Base-by-base conservation (phyloP, 441 rosid genomes). In the Eutrema salsugineum region DNA sequence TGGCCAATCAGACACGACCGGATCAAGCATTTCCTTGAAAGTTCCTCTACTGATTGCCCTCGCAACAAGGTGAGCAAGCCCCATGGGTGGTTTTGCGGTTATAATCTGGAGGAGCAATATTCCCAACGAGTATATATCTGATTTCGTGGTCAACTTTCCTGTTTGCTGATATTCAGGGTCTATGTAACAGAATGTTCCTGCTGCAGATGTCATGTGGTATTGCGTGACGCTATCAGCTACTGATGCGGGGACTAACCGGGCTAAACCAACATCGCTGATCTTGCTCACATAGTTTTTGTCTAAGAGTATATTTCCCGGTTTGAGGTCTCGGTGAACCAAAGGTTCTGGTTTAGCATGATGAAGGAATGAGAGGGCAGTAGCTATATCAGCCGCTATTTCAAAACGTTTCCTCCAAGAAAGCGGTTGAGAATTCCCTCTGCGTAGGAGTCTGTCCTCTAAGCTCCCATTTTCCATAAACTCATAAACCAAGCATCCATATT, bases 261-360 rank as follows among this genome's bases (percentile, higher is more conserved):
- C 92, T 10, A 89, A 86, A 53, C 96, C 96, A 38, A 89, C 96
- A 56, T 89, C 96, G 54, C 92, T 87, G 11, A 89, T 87, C 80
- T 89, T 89, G 83, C 89, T 82, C 65, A 86, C 88, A 43, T 75
- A 89, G 64, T 87, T 84, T 7, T 79, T 81, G 82, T 89, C 91
- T 33, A 89, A 43, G 36, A 89, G 92, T 72, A 89, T 89, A 74
- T 89, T 89, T 33, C 91, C 96, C 6, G 96, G 96, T 77, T 89
- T 89, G 50, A 89, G 87, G 77, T 89, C 96, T 2, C 93, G 83
- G 58, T 87, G 96, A 61, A 89, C 96, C 5, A 89, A 70, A n/a
- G 96, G 93, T 64, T 89, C 96, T 27, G 93, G 93, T 80, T 86
- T 89, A 14, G 93, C 76, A 68, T 89, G 96, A 78, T 89, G 96